phyloP scores from a whole-genome alignment of 179 eudicot species.

The Beta corolliflora region DNA sequence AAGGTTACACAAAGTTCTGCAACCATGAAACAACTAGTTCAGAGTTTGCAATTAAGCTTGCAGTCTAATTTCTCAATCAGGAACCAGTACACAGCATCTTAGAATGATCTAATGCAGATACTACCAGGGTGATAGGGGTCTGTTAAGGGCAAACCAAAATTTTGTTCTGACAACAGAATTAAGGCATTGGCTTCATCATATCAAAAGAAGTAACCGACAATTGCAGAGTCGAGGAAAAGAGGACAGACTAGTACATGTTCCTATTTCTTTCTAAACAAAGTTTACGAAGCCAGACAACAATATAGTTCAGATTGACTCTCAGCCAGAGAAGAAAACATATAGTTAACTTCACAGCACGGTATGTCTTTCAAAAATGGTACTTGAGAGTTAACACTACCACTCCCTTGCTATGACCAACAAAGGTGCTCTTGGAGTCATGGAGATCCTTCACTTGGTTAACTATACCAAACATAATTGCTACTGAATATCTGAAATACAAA shows the following conservation, averaged over 20 bases:
- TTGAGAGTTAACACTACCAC: not conserved
- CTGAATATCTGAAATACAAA: no score
- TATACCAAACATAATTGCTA: not conserved
- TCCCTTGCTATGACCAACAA: not conserved
- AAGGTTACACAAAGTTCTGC: not conserved
- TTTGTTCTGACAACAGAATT: not conserved
- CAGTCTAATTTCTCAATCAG: conserved; percentile 7
- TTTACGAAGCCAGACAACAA: no score
- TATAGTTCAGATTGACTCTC: not conserved
- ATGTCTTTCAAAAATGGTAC: not conserved
- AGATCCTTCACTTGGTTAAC: not conserved
- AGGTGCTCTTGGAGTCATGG: not conserved
- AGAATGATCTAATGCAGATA: not conserved
- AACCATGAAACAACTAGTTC: not conserved
- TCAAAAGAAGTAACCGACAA: not conserved
- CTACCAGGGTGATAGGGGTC: no score
- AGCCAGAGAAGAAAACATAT: not conserved
- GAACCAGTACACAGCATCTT: not conserved
- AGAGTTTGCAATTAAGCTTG: not conserved
- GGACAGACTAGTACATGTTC: not conserved
- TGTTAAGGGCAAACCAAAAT: not conserved
- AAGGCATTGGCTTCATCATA: not conserved
- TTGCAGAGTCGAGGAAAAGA: not conserved
- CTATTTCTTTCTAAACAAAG: not conserved
- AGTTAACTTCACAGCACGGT: no score